Percentiles rank a stretch among this genome's conserved stretches.
phyloP scores from a whole-genome alignment of 345 rosid species.

The Syzygium aqueum region DNA sequence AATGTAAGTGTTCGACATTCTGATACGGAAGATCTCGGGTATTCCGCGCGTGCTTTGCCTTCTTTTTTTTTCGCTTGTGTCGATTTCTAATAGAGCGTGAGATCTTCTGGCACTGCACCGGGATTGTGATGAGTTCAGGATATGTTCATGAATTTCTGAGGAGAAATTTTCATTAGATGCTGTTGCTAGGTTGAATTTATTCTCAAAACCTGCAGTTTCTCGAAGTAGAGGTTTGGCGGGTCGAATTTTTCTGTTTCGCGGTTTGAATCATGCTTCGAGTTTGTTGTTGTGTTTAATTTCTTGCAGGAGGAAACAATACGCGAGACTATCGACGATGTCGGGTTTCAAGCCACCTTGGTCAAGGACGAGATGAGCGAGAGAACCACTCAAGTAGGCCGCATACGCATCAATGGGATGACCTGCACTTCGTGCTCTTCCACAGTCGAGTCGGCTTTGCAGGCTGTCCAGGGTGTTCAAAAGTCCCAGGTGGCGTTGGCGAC shows the following conservation, averaged over 20 bases:
- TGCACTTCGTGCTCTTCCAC: slow-evolving; percentile 80
- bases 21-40: background rate
- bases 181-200: background rate
- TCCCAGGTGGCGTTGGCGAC: slow-evolving; percentile 84
- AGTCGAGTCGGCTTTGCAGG: slow-evolving; percentile 55
- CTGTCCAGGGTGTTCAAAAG: slow-evolving; percentile 50
- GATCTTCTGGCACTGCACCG: background rate
- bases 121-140: background rate
- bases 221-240: background rate
- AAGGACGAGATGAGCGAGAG: slow-evolving; percentile 40
- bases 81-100: background rate
- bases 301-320: slow-evolving; percentile 73
- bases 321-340: slow-evolving; percentile 80
- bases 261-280: background rate
- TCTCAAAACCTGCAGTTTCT: background rate
- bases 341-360: slow-evolving; percentile 59
- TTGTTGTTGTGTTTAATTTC: background rate
- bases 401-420: slow-evolving; percentile 83
- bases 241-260: background rate
- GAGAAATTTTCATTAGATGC: background rate
- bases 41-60: background rate
- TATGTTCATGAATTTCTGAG: background rate
- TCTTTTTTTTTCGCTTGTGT: background rate
- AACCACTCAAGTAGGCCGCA: slow-evolving; percentile 54
- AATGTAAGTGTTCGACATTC: slow-evolving; percentile 27